phyloP scores from a whole-genome alignment of 78 protist genomes.

The Mantamonas sphyraenae region DNA sequence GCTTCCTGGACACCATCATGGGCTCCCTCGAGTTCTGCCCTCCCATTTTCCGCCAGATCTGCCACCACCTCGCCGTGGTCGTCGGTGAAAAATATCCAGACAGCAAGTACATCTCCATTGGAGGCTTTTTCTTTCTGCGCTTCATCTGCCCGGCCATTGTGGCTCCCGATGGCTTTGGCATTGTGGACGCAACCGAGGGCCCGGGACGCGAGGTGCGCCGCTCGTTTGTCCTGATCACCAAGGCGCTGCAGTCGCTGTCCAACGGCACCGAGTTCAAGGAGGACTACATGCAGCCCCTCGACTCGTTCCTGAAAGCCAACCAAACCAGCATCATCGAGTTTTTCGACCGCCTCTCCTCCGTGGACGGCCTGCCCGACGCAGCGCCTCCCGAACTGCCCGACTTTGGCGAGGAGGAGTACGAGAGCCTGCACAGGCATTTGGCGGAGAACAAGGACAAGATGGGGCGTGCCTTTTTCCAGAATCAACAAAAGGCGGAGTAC shows the following conservation, averaged over 20 bases:
- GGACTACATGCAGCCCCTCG: neutral
- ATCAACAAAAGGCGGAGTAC: too few species aligned
- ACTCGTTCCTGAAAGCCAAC: neutral
- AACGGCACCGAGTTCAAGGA: neutral
- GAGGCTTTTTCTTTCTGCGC: slow-evolving; percentile 14
- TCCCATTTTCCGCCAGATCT: neutral
- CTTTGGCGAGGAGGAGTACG: too few species aligned
- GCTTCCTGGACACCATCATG: slow-evolving; percentile 20
- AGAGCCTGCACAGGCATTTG: too few species aligned
- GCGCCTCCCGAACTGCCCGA: too few species aligned
- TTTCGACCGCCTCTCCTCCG: neutral
- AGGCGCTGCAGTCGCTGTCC: neutral
- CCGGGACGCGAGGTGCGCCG: neutral
- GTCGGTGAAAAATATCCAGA: neutral
- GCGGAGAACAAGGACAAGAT: too few species aligned
- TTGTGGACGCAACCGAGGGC: neutral
- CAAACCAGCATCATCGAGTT: neutral
- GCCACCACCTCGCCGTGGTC: neutral
- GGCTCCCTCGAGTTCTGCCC: too few species aligned
- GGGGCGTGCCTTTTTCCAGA: too few species aligned
- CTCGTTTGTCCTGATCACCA: neutral
- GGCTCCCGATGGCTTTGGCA: slow-evolving; percentile 5
- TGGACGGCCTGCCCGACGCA: neutral
- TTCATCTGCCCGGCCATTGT: slow-evolving; percentile 19
- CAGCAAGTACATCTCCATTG: neutral